phyloP scores from a whole-genome alignment of 441 rosid genomes.

The Jatropha podagrica region DNA sequence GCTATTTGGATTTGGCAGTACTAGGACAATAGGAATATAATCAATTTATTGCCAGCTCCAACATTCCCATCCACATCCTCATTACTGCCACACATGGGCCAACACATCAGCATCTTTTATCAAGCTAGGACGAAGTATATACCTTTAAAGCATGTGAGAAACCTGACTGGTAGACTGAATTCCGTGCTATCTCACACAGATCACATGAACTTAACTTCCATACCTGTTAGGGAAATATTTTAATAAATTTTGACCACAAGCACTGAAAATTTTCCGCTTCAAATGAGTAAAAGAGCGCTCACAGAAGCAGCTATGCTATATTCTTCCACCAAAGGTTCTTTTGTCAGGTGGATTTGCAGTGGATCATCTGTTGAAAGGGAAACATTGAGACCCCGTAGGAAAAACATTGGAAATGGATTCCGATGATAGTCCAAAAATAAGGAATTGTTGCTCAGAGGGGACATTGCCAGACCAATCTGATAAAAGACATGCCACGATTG shows the following conservation, averaged over 20 bases:
- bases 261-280: not conserved
- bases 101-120: conserved; percentile 12
- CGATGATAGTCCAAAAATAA: conserved; percentile 93
- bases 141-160: conserved; percentile 99
- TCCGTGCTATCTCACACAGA: conserved; percentile 96
- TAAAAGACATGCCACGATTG: conserved; percentile 20
- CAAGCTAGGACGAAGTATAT: conserved; percentile 1
- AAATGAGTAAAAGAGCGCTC: conserved; percentile 31
- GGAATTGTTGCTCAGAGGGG: conserved; percentile 99
- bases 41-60: not conserved
- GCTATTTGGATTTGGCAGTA: not conserved
- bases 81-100: not conserved
- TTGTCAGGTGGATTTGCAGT: conserved; percentile 95
- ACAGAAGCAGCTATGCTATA: conserved; percentile 99
- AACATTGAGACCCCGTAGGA: conserved; percentile 93
- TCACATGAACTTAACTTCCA: conserved; percentile 99
- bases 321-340: conserved; percentile 98
- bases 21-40: not conserved
- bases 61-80: not conserved
- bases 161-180: conserved; percentile 97
- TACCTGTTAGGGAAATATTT: conserved; percentile 47
- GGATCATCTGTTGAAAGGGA: conserved; percentile 99
- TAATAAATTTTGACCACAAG: not conserved
- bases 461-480: conserved; percentile 98
- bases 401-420: conserved; percentile 90